Evolutionary conservation across 495 filamentous ascomycete species (phyloP), one percentile per base, ranked within the genome.

Genomic region (Podospora pseudocomata): DNA sequence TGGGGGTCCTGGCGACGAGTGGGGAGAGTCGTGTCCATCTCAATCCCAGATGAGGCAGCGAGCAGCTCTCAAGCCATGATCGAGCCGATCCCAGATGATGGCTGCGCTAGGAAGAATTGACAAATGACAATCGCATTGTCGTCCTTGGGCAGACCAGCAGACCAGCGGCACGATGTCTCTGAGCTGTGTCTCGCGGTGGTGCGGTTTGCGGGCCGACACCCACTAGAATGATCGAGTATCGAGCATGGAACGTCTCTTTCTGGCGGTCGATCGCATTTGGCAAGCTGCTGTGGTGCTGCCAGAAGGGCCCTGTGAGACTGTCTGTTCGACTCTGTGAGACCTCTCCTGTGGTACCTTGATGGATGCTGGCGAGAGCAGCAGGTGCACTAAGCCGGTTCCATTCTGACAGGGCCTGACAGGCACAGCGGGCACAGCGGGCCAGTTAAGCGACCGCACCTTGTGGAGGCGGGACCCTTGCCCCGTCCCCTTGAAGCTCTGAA

Each of bases 371-470:
- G 39, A 18, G 9, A 49, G 39, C 39, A 11, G 39, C 13, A 23
- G 23, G 23, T 49, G 39, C 39, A 49, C 39, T 49, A 49, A 49
- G 39, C 39, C 13, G 55, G 23, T 26, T 58, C 55, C 55, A 58
- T 58, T 58, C n/a, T 58, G 61, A 63, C 61, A 63, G 61, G 23
- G 23, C 59, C 23, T 26, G 59, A 18, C 19, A n/a, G 23, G 19
- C 39, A 18, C 39, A 49, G 30, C 26, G 27, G 27, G 23, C 59
- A 18, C 59, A 32, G 61, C 61, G 61, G 61, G 61, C 61, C 61
- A 39, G 61, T 63, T 63, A 63, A 63, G 61, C 61, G 61, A 63
- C 61, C 61, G 32, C 61, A 63, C 30, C 20, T 63, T 63, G 61
- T 63, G 61, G 32, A 63, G n/a, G 61, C 18, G 19, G 18, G 55